Percentiles rank a stretch among this genome's conserved stretches.
Conservation (phyloP, 2,329 filamentous ascomycete genomes). For the Paracamarosporium sp. region DNA sequence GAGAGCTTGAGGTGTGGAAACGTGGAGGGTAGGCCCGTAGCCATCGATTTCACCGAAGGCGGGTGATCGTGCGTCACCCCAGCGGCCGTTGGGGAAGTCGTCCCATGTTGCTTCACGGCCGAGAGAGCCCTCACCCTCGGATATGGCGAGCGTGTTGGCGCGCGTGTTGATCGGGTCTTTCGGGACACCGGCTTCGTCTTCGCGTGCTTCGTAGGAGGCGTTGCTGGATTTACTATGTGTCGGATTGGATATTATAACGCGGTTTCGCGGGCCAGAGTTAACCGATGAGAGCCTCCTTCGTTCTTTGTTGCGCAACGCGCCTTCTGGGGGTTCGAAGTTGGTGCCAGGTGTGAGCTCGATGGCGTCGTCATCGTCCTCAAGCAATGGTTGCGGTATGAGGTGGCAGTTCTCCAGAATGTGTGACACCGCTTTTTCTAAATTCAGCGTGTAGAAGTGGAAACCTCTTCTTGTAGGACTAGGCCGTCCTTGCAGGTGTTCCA, state of each 20-base stretch:
- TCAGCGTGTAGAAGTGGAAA: conserved; percentile 97
- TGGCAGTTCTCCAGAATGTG: conserved; percentile 86
- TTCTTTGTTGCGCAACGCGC: conserved; percentile 30
- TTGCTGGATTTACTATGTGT: conserved; percentile 61
- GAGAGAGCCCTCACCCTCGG: conserved; percentile 87
- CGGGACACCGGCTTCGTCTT: conserved; percentile 78
- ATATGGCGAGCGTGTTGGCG: conserved; percentile 88
- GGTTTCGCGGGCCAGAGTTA: conserved; percentile 85
- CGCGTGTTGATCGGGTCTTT: conserved; percentile 75
- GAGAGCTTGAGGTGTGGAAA: conserved; percentile 83
- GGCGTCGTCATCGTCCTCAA: conserved; percentile 53
- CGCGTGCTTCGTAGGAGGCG: conserved; percentile 68
- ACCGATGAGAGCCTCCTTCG: conserved; percentile 75
- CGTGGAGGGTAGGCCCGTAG: conserved; percentile 95
- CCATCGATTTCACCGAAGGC: conserved; percentile 97
- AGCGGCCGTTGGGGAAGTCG: conserved; percentile 95
- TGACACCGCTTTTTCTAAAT: conserved; percentile 93
- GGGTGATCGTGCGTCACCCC: conserved; percentile 84
- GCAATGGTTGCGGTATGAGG: conserved; percentile 70
- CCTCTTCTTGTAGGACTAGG: conserved; percentile 59
- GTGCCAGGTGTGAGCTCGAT: conserved; percentile 55
- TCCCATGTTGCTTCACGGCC: conserved; percentile 98
- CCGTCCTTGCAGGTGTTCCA: conserved; percentile 77
- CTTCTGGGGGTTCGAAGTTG: conserved; percentile 39
- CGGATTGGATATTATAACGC: conserved; percentile 77